A percentile compares a stretch with the other conserved stretches of the same genome.
Conservation (phyloP, 2,329 filamentous ascomycete genomes). For the Ophiostoma himal-ulmi region DNA sequence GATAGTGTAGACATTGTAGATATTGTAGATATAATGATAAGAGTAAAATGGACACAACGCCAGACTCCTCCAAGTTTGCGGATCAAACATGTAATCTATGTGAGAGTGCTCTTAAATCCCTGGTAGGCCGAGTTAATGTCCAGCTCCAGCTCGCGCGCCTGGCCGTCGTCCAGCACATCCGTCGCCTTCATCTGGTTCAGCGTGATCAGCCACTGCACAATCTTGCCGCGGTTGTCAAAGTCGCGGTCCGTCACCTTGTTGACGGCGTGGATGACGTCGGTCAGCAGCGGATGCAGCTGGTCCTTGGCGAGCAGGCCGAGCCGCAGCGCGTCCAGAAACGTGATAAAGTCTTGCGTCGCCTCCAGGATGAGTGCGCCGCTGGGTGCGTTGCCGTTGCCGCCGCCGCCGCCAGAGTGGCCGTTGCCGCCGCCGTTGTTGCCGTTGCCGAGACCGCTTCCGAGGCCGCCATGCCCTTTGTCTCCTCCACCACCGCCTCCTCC, state of each 20-base stretch:
- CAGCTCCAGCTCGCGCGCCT: slow-evolving; percentile 81
- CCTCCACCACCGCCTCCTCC: slow-evolving; percentile 42
- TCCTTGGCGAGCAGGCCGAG: slow-evolving; percentile 91
- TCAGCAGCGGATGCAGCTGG: slow-evolving; percentile 87
- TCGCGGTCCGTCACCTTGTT: slow-evolving; percentile 95
- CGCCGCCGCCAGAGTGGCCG: slow-evolving; percentile 40
- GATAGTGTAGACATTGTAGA: slow-evolving; percentile 15
- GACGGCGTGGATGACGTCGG: slow-evolving; percentile 93
- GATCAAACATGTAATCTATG: slow-evolving; percentile 32
- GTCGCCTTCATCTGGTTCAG: slow-evolving; percentile 97
- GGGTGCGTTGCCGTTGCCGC: slow-evolving; percentile 31
- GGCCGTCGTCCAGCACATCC: slow-evolving; percentile 80
- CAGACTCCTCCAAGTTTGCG: neutral
- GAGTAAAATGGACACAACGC: neutral
- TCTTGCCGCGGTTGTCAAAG: slow-evolving; percentile 93
- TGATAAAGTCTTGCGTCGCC: slow-evolving; percentile 97
- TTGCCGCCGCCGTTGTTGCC: slow-evolving; percentile 47
- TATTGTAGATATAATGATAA: neutral
- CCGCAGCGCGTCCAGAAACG: slow-evolving; percentile 89
- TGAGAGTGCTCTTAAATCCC: slow-evolving; percentile 79
- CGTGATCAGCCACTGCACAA: slow-evolving; percentile 96
- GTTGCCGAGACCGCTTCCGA: slow-evolving; percentile 26
- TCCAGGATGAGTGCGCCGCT: slow-evolving; percentile 69
- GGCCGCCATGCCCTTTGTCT: slow-evolving; percentile 38
- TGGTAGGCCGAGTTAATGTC: slow-evolving; percentile 94